Evolutionary conservation across 768 basidiomycete genomes (phyloP).

Genomic region (Psilocybe cyanescens): DNA sequence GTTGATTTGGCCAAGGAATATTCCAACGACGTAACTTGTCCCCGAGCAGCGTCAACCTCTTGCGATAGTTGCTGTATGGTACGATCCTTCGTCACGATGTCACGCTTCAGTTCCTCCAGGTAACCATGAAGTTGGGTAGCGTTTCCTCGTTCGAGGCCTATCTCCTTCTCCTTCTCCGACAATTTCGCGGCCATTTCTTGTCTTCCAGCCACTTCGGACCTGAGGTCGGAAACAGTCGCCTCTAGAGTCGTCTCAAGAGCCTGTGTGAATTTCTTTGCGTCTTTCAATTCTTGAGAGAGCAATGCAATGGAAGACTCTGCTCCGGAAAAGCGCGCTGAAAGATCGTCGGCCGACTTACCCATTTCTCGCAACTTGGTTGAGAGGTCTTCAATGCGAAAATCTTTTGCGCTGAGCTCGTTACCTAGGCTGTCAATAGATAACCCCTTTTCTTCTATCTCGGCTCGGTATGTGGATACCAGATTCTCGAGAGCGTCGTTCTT

Average conservation of each 20-base stretch:
- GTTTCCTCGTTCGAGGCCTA: neutral
- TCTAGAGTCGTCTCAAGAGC: neutral
- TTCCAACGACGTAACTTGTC: neutral
- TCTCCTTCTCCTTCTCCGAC: neutral
- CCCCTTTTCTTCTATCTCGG: slow-evolving; percentile 5
- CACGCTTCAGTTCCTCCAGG: neutral
- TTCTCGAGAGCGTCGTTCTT: slow-evolving; percentile 6
- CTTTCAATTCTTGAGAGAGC: neutral
- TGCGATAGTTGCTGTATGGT: slow-evolving; percentile 9
- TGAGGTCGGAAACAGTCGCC: neutral
- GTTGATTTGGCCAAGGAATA: slow-evolving; percentile 1
- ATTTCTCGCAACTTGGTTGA: neutral
- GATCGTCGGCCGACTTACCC: slow-evolving; percentile 5
- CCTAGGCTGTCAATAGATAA: slow-evolving; percentile 10
- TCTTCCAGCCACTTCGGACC: neutral
- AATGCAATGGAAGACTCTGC: neutral
- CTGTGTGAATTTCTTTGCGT: neutral
- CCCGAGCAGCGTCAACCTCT: slow-evolving; percentile 9
- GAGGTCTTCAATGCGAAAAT: neutral
- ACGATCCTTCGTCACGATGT: slow-evolving; percentile 9
- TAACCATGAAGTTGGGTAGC: neutral
- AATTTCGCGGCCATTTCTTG: neutral
- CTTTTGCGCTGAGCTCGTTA: slow-evolving; percentile 1
- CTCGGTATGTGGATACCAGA: neutral
- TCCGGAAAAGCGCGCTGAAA: neutral